Percentiles rank a stretch among this genome's conserved stretches.
Conservation (phyloP, 768 basidiomycete genomes). For the Suillus tomentosus region DNA sequence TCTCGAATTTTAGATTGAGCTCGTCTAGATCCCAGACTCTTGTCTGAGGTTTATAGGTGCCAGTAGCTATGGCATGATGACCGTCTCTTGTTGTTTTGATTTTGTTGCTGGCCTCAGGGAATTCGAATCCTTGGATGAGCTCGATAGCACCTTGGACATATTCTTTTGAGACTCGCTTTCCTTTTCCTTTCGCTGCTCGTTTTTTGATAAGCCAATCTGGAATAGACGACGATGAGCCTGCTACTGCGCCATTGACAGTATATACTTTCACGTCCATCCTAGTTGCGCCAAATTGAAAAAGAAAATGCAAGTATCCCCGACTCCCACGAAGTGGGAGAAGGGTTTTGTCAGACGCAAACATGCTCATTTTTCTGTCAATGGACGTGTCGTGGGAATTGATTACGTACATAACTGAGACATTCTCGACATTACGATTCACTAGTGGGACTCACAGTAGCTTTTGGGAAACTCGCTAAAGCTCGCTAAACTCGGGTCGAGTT, state of each 20-base stretch:
- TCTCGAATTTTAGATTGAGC: slow-evolving; percentile 91
- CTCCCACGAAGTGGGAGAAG: no score
- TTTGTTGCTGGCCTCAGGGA: slow-evolving; percentile 93
- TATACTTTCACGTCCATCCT: slow-evolving; percentile 72
- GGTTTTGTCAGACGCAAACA: no score
- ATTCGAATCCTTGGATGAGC: slow-evolving; percentile 94
- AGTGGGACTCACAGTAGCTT: no score
- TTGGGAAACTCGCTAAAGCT: no score
- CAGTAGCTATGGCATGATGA: slow-evolving; percentile 90
- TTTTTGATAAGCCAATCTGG: slow-evolving; percentile 91
- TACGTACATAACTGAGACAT: no score
- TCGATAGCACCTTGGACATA: slow-evolving; percentile 85
- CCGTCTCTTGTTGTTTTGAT: slow-evolving; percentile 92
- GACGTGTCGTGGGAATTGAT: no score
- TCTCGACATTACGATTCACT: no score
- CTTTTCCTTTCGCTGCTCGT: slow-evolving; percentile 59
- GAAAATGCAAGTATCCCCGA: not conserved
- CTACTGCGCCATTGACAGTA: slow-evolving; percentile 91
- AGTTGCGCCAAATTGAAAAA: not conserved
- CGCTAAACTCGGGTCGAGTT: no score
- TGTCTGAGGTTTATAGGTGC: slow-evolving; percentile 97
- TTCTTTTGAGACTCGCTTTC: slow-evolving; percentile 67
- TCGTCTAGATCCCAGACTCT: slow-evolving; percentile 94
- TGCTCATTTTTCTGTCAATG: no score
- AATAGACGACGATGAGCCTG: slow-evolving; percentile 87